Conservation (phyloP, 164 flowering plant species). For the Sedum album region DNA sequence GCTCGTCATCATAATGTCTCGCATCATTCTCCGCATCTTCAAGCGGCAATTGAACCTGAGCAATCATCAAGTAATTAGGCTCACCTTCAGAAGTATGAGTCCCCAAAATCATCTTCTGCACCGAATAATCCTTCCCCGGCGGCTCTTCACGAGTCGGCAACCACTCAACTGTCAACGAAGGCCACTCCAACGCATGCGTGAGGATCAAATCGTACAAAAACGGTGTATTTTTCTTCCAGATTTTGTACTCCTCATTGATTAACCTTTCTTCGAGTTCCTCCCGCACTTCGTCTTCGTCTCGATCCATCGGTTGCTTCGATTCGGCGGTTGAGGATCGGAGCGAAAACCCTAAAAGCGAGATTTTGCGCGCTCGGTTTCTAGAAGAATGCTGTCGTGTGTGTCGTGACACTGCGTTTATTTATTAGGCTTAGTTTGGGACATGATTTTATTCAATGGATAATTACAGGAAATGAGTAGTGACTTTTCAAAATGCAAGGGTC, state of each 20-base stretch:
- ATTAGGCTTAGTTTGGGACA: no score
- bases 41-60: conserved; percentile 91
- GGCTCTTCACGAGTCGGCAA: conserved; percentile 84
- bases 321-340: no score
- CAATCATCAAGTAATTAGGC: conserved; percentile 92
- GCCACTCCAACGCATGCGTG: conserved; percentile 97
- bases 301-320: conserved; percentile 6
- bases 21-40: conserved; percentile 91
- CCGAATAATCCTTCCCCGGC: conserved; percentile 84
- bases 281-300: conserved; percentile 74
- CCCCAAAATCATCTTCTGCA: no score
- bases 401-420: no score
- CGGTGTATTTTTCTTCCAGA: no score
- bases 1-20: conserved; percentile 79
- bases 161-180: conserved; percentile 99
- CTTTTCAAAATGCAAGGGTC: no score
- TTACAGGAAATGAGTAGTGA: no score
- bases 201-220: conserved; percentile 88
- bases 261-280: conserved; percentile 88
- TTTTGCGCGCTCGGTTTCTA: no score
- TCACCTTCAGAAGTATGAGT: conserved; percentile 94
- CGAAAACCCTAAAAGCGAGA: no score
- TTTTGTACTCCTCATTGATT: conserved; percentile 95
- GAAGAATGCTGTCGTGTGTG: no score
- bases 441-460: no score